Conservation (phyloP, 306 rosid genomes). For the Canavalia gladiata region DNA sequence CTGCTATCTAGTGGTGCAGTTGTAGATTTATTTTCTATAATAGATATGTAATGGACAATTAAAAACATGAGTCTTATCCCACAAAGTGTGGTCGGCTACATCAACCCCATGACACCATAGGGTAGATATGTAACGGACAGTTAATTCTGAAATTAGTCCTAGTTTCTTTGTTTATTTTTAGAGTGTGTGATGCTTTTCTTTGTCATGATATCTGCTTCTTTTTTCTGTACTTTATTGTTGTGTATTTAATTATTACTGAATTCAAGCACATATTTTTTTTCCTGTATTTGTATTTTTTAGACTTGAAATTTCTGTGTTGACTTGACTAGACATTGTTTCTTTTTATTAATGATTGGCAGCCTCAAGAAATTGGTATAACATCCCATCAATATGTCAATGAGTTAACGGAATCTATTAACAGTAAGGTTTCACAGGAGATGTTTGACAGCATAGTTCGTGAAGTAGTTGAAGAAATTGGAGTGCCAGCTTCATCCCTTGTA, state of each 20-base stretch:
- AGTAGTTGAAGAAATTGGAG: slow-evolving; percentile 97
- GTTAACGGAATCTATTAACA: slow-evolving; percentile 57
- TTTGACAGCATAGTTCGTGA: slow-evolving; percentile 92
- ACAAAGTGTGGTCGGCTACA: too few species aligned
- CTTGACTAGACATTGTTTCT: slow-evolving; percentile 29
- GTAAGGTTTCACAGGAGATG: slow-evolving; percentile 77
- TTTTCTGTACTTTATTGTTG: background rate
- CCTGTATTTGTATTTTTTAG: slow-evolving; percentile 27
- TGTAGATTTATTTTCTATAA: slow-evolving; percentile 24
- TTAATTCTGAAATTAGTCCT: slow-evolving; percentile 26
- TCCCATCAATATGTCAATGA: slow-evolving; percentile 62
- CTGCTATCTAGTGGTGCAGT: slow-evolving; percentile 20
- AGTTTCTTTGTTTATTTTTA: slow-evolving; percentile 35
- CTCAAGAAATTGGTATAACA: slow-evolving; percentile 76
- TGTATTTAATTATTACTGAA: slow-evolving; percentile 24
- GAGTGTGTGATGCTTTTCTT: slow-evolving; percentile 20
- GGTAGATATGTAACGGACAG: background rate
- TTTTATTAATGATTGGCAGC: slow-evolving; percentile 67
- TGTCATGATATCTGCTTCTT: slow-evolving; percentile 33
- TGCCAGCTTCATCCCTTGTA: slow-evolving; percentile 84
- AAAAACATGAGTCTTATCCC: too few species aligned
- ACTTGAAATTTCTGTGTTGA: slow-evolving; percentile 20
- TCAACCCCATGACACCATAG: too few species aligned
- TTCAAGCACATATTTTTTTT: slow-evolving; percentile 13
- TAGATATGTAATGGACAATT: background rate